Conservation (phyloP, 495 filamentous ascomycete species). For the Delitschia confertaspora region DNA sequence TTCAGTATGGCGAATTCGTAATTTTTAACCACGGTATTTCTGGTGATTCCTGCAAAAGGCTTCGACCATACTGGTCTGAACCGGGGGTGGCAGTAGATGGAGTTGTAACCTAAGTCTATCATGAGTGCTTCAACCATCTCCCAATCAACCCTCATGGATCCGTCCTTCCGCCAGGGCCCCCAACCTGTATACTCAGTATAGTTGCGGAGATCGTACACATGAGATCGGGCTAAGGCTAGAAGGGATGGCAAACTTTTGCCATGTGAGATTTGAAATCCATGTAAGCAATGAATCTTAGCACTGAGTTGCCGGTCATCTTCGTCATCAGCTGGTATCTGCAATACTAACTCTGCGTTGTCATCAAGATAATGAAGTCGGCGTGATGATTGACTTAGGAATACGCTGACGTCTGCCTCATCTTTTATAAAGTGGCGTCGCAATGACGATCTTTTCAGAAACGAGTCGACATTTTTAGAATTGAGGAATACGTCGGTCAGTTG, state of each 20-base stretch:
- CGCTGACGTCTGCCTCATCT: conserved; percentile 9
- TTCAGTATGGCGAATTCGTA: conserved; percentile 12
- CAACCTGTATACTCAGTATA: conserved; percentile 47
- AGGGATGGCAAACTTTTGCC: conserved; percentile 28
- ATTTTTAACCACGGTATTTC: not conserved
- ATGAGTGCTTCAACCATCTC: conserved; percentile 60
- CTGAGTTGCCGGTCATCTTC: conserved; percentile 43
- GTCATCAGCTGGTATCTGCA: conserved; percentile 18
- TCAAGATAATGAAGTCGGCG: too few relatives aligned
- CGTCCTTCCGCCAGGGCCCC: conserved; percentile 55
- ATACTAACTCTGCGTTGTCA: conserved; percentile 34
- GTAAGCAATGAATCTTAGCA: conserved; percentile 55
- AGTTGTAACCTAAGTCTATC: conserved; percentile 50
- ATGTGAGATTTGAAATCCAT: conserved; percentile 43
- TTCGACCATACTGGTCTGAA: conserved; percentile 43
- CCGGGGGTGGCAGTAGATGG: conserved; percentile 40
- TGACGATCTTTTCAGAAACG: conserved; percentile 19
- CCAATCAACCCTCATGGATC: conserved; percentile 50
- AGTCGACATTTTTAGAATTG: conserved; percentile 14
- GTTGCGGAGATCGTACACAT: conserved; percentile 57
- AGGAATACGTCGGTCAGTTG: conserved; percentile 32
- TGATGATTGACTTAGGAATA: conserved; percentile 37
- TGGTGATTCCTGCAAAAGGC: conserved; percentile 46
- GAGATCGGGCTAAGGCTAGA: conserved; percentile 49
- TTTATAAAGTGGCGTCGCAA: too few relatives aligned